These are phyloP conservation scores for Bretziella fagacearum DNA, from an alignment of 2,329 filamentous ascomycete species.

Conservation along the genomic window DNA sequence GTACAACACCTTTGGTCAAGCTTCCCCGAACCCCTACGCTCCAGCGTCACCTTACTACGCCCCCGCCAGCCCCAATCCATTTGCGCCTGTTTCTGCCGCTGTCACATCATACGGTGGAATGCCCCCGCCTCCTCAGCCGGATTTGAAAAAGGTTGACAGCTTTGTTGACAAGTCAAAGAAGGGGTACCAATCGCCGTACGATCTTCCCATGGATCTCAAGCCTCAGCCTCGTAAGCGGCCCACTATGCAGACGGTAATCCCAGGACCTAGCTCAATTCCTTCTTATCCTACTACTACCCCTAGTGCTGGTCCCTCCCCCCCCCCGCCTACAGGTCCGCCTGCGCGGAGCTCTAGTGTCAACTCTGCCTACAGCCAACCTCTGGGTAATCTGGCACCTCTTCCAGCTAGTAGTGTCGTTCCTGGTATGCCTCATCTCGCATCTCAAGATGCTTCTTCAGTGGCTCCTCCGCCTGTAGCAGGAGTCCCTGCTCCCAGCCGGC, in stretches of 20 bases:
- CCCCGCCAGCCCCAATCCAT: conserved; percentile 10
- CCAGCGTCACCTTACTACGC: conserved; percentile 11
- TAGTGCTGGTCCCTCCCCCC: conserved; percentile 24
- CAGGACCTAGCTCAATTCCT: conserved; percentile 17
- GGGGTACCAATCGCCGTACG: conserved; percentile 87
- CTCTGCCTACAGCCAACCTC: conserved; percentile 18
- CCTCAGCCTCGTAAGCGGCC: conserved; percentile 47
- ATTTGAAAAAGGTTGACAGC: conserved; percentile 50
- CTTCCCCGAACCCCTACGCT: conserved; percentile 8
- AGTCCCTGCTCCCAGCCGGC: conserved; percentile 19
- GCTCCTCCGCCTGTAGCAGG: conserved; percentile 18
- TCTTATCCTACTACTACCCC: conserved; percentile 18
- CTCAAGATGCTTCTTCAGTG: conserved; percentile 6
- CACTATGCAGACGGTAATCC: conserved; percentile 32
- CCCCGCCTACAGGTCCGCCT: conserved; percentile 30
- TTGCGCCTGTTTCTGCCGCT: conserved; percentile 15
- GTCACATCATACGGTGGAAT: conserved; percentile 24
- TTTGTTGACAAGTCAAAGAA: conserved; percentile 83
- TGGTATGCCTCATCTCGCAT: no score
- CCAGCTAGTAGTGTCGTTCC: conserved; percentile 11
- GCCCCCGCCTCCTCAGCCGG: conserved; percentile 25
- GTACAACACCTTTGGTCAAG: neutral
- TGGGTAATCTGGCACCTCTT: conserved; percentile 12
- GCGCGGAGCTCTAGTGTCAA: conserved; percentile 46
- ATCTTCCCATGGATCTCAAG: conserved; percentile 70